Percentiles rank a stretch among this genome's conserved stretches.
Evolutionary conservation across 2,329 filamentous ascomycete species (phyloP).

Genomic region (Aspergillus sp.): DNA sequence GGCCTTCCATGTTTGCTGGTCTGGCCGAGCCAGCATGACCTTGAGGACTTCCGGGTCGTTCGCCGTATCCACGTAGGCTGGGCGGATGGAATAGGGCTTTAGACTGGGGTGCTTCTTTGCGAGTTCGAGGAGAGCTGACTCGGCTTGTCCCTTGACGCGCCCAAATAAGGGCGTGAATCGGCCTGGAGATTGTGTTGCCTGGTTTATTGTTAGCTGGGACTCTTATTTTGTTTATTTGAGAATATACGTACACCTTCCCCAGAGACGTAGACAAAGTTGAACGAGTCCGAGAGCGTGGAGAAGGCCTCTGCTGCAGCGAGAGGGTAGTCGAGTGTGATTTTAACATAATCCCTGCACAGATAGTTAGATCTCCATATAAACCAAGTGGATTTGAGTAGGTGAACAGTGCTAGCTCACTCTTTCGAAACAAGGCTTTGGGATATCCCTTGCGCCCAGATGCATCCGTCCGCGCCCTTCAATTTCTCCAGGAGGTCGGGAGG

Average conservation of each 20-base stretch:
- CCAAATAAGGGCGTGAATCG: conserved; percentile 59
- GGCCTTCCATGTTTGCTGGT: conserved; percentile 22
- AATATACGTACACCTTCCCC: conserved; percentile 40
- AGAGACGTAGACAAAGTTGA: conserved; percentile 72
- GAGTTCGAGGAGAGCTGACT: conserved; percentile 59
- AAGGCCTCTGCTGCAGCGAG: conserved; percentile 65
- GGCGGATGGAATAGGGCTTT: conserved; percentile 58
- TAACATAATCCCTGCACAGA: conserved; percentile 57
- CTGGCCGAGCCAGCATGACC: conserved; percentile 21
- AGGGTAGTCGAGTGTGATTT: conserved; percentile 67
- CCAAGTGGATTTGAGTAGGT: too few relatives aligned
- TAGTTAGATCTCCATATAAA: not conserved
- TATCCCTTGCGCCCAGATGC: conserved; percentile 73
- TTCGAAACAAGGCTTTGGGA: conserved; percentile 60
- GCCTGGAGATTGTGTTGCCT: conserved; percentile 47
- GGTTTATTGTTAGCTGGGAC: not conserved
- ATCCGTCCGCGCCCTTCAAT: conserved; percentile 64
- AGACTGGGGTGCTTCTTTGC: conserved; percentile 45
- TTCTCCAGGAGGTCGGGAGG: conserved; percentile 54
- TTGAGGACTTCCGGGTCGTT: conserved; percentile 43
- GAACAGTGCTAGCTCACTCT: conserved; percentile 44
- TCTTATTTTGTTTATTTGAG: not conserved
- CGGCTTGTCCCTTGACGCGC: conserved; percentile 66
- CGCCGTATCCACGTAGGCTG: conserved; percentile 57
- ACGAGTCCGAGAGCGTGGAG: conserved; percentile 52